Base-by-base conservation (phyloP, 805 yeast genomes). In the Tetrapisispora taiwanensis region DNA sequence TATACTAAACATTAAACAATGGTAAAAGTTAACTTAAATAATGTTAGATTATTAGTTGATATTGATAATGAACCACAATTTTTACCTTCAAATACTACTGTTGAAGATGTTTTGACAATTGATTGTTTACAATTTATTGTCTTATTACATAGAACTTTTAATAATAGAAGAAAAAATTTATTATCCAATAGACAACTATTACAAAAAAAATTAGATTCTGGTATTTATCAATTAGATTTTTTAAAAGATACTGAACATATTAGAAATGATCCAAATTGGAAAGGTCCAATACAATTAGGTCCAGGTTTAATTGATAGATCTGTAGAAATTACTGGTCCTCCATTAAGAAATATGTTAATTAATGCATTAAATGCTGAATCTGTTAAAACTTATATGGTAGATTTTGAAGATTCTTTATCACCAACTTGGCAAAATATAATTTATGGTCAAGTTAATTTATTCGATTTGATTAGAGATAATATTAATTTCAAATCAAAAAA, bases 301-400 rank as follows among this genome's bases (percentile, higher is more conserved):
- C 81, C 80, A 34, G 87, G 88, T 41, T 68, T 84, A 54, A 74
- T 75, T 47, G 83, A 81, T 61, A 75, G 94, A 68, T 75, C 87
- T 60, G 79, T 78, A 36, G 92, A 84, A 65, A 84, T 84, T 63
- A 84, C 94, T 20, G 94, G 94, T 41, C 94, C 94, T 18, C 84
- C 89, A 43, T 83, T 82, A 60, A 75, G 90, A 51, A 81, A 84
- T 55, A 84, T 84, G 94, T 76, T 84, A 50, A 78, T 84, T 57
- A 84, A 83, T 58, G 92, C 90, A 2, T 72, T 84, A 60, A 84
- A 84, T 65, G 79, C 89, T 0, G 72, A 74, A 44, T 28, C n/a
- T 17, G 92, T 84, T 36, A 82, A 82, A 49, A 83, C 92, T 27
- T 84, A 84, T 62, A 84, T 84, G 92, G 80, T 87, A 36, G 94